Evolutionary conservation across 164 flowering plant species (phyloP), one percentile per base, ranked within the genome.

Genomic region (Aristolochia californica): DNA sequence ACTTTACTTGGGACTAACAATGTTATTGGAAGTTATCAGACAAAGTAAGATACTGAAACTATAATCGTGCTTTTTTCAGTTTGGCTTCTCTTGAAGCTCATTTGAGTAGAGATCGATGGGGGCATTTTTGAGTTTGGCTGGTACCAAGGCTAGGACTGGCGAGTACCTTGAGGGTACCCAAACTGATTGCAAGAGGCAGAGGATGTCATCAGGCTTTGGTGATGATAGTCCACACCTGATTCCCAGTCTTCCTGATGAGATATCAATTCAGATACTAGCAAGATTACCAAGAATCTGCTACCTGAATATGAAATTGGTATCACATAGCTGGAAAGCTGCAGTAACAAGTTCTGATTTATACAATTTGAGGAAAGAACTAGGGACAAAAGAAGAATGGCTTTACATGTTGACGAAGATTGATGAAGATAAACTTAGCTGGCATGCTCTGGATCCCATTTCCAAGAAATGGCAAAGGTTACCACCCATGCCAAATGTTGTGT

Each of bases 181-280:
- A 50, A 61, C 40, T 67, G 88, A 75, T 48, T 75, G 82, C 70
- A 93, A 93, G 78, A 80, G 88, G 64, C 95, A 73, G 61, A 83
- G 77, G 77, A 63, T 80, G 60, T 70, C 80, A 21, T 62, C 70
- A 1, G 53, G 61, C 61, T 49, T 28, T 62, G 15, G 49, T 48
- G 80, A 68, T 53, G 79, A 78, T 43, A 73, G 64, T 48, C 74
- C 74, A 14, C 75, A 91, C 57, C 63, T 90, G 50, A 83, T 90
- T 59, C 95, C 95, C 7, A 73, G 65, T 69, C 93, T 87, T 51
- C 97, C 97, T 22, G 87, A 90, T 74, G 95, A 87, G 73, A 74
- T 90, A 57, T 85, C 97, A 4, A 30, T 85, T 34, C 91, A 83
- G 63, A 85, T 90, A 59, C 84, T 87, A 15, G 91, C 97, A 21